Percentiles rank a stretch among this genome's conserved stretches.
Evolutionary conservation across 345 rosid genomes (phyloP).

Genomic region (Aegle marmelos): DNA sequence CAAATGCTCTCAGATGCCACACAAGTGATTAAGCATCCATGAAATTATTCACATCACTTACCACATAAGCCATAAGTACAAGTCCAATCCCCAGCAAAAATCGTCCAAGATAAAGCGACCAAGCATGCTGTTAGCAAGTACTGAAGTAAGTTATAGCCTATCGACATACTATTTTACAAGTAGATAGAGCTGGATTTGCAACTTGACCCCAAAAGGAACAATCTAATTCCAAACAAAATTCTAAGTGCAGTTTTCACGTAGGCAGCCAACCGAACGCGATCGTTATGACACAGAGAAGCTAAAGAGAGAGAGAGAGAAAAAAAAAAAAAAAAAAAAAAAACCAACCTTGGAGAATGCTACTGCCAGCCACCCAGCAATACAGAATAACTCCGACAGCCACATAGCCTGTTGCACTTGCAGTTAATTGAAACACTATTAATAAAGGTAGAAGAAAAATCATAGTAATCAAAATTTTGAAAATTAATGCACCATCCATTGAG

Average conservation of each 20-base stretch:
- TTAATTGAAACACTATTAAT: too few relatives aligned
- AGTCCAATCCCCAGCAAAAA: slow-evolving; percentile 30
- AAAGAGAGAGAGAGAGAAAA: too few relatives aligned
- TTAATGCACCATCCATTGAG: not conserved
- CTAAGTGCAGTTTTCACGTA: not conserved
- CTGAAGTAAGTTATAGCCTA: not conserved
- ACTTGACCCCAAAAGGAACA: too few relatives aligned
- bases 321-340: too few relatives aligned
- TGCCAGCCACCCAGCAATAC: not conserved
- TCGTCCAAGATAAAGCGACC: slow-evolving; percentile 40
- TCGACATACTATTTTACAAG: too few relatives aligned
- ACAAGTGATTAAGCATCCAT: not conserved
- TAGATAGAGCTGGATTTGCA: too few relatives aligned
- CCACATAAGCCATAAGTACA: slow-evolving; percentile 35
- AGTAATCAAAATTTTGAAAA: not conserved
- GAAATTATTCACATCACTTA: slow-evolving; percentile 4
- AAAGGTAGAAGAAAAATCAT: not conserved
- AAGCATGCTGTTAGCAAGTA: slow-evolving; percentile 22
- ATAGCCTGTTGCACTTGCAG: not conserved
- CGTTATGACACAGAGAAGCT: not conserved
- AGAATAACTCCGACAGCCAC: not conserved
- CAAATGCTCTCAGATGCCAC: not conserved
- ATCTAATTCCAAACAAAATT: too few relatives aligned
- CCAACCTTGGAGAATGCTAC: slow-evolving; percentile 5
- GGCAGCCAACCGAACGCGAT: not conserved